Percentiles rank a stretch among this genome's conserved stretches.
These are phyloP conservation scores for Astrocystis sublimbata DNA, from an alignment of 495 filamentous ascomycete genomes.

Conservation along the genomic window DNA sequence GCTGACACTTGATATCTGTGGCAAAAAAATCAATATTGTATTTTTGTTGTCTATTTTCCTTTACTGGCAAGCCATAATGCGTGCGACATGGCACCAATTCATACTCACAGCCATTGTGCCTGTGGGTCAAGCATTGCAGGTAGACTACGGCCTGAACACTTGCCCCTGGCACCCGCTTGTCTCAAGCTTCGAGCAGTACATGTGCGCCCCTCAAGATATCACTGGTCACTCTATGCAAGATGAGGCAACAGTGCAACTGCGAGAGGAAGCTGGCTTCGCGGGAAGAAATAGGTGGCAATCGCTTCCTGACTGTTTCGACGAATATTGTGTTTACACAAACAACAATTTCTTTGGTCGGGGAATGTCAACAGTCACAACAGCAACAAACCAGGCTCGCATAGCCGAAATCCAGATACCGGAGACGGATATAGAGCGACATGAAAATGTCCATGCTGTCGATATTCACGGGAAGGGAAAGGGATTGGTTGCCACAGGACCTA, in stretches of 20 bases:
- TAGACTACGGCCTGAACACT: neutral
- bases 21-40: neutral
- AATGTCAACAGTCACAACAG: slow-evolving; percentile 29
- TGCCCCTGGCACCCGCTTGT: neutral
- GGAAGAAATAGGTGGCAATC: neutral
- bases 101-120: neutral
- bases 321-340: slow-evolving; percentile 42
- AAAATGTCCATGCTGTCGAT: slow-evolving; percentile 19
- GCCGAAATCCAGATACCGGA: slow-evolving; percentile 22
- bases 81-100: neutral
- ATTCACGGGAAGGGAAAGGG: slow-evolving; percentile 33
- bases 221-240: neutral
- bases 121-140: neutral
- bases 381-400: slow-evolving; percentile 29
- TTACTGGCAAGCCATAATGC: neutral
- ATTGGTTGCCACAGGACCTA: slow-evolving; percentile 23
- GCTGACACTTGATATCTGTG: neutral
- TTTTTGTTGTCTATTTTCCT: neutral
- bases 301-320: slow-evolving; percentile 22
- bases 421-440: slow-evolving; percentile 18
- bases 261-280: neutral
- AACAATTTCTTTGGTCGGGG: slow-evolving; percentile 28
- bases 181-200: neutral
- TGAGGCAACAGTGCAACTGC: neutral
- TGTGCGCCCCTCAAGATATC: neutral